phyloP scores from a whole-genome alignment of 192 early-diverging fungal genomes.

The Coemansia sp. region DNA sequence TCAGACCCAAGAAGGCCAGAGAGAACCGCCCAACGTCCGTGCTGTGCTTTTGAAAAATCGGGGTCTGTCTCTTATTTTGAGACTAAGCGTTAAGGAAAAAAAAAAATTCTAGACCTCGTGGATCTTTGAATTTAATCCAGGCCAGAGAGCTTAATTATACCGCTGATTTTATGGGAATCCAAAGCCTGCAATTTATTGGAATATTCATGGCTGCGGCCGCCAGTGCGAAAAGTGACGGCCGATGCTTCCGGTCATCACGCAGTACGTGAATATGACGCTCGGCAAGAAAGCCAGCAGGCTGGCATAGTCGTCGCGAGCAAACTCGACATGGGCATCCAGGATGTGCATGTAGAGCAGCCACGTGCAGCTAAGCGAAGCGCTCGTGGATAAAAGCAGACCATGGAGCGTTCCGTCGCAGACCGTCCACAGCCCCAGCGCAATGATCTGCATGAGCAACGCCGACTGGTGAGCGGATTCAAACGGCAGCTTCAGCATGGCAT shows the following conservation, averaged over 20 bases:
- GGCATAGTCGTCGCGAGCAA: constrained; percentile 43
- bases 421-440: constrained; percentile 49
- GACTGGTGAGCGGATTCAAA: constrained; percentile 47
- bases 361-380: constrained; percentile 28
- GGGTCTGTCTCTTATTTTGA: constrained; percentile 45
- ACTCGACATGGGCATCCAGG: constrained; percentile 10
- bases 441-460: constrained; percentile 39
- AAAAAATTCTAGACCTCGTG: no score
- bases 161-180: no score
- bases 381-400: constrained; percentile 36
- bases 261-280: constrained; percentile 48
- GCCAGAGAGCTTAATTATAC: no score
- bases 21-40: constrained; percentile 20
- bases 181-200: no score
- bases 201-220: no score
- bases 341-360: constrained; percentile 44
- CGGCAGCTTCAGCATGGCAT: constrained; percentile 49
- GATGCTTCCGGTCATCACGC: constrained; percentile 47
- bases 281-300: constrained; percentile 42
- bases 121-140: no score
- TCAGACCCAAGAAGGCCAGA: constrained; percentile 6
- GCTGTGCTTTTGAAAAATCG: constrained; percentile 54
- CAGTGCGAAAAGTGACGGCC: constrained; percentile 29
- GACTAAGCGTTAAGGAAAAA: constrained; percentile 45
- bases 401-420: constrained; percentile 50